phyloP scores from a whole-genome alignment of 768 basidiomycete species.

The Lactifluus echinatus region DNA sequence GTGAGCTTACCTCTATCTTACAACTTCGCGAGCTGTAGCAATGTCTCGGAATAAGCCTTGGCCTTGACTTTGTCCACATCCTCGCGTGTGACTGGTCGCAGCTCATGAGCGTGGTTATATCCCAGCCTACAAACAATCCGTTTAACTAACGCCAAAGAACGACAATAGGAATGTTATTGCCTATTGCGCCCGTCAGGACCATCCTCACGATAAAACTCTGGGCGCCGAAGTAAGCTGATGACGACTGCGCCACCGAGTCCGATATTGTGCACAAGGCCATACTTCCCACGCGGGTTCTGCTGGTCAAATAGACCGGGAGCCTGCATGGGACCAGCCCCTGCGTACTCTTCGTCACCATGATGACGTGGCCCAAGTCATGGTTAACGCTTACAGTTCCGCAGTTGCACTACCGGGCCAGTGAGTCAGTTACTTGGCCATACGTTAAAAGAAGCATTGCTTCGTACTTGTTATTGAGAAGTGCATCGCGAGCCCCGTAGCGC shows the following conservation, averaged over 20 bases:
- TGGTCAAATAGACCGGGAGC: conserved; percentile 58
- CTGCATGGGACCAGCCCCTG: conserved; percentile 84
- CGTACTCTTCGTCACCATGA: background rate
- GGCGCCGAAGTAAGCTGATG: conserved; percentile 64
- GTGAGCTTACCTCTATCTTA: conserved; percentile 23
- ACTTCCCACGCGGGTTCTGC: conserved; percentile 62
- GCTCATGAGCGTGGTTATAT: conserved; percentile 72
- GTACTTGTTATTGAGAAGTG: conserved; percentile 80
- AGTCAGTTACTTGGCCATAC: background rate
- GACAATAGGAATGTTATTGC: conserved; percentile 27
- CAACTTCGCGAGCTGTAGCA: conserved; percentile 36
- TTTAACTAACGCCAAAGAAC: background rate
- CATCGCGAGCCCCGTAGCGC: conserved; percentile 79
- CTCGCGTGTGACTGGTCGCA: conserved; percentile 46
- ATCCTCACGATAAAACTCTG: conserved; percentile 65
- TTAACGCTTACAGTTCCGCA: conserved; percentile 49
- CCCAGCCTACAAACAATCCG: conserved; percentile 40
- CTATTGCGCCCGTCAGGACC: conserved; percentile 59
- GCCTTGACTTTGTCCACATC: conserved; percentile 77
- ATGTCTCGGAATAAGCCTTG: conserved; percentile 42
- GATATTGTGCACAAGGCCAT: conserved; percentile 75
- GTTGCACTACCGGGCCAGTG: conserved; percentile 46
- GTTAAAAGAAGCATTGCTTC: conserved; percentile 25
- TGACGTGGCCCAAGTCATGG: background rate
- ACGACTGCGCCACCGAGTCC: conserved; percentile 78